These are phyloP conservation scores for Dothideomycetes sp. DNA, from an alignment of 2,329 filamentous ascomycete species.

Conservation along the genomic window DNA sequence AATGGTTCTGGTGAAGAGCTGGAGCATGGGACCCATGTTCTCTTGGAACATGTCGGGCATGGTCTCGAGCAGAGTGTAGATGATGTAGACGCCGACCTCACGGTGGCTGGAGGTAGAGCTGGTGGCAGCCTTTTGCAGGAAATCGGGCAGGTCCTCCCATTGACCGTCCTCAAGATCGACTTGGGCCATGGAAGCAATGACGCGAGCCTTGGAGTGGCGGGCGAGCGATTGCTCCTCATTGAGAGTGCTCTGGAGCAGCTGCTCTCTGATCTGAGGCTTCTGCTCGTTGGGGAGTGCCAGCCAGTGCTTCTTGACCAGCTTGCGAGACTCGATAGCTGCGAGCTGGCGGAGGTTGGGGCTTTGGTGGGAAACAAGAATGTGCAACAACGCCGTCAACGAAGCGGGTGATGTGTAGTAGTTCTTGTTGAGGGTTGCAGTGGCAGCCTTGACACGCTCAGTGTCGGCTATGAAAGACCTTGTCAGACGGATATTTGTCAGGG, in stretches of 20 bases:
- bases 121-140: conserved; percentile 69
- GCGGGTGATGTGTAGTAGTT: conserved; percentile 83
- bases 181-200: conserved; percentile 78
- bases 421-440: conserved; percentile 83
- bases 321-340: conserved; percentile 80
- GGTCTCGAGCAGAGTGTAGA: conserved; percentile 83
- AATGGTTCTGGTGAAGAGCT: conserved; percentile 77
- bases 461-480: conserved; percentile 64
- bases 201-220: conserved; percentile 77
- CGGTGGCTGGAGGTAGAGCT: conserved; percentile 68
- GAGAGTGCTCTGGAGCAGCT: conserved; percentile 74
- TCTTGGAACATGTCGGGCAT: conserved; percentile 77
- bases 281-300: conserved; percentile 59
- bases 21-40: conserved; percentile 69
- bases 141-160: conserved; percentile 71
- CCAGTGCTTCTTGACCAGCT: conserved; percentile 83
- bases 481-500: too few species aligned
- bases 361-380: conserved; percentile 74
- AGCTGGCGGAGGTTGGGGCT: conserved; percentile 69
- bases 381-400: conserved; percentile 75
- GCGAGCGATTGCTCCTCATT: conserved; percentile 68
- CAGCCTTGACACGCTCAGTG: conserved; percentile 67
- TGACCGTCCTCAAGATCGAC: conserved; percentile 80
- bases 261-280: conserved; percentile 70
- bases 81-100: conserved; percentile 85